phyloP scores from a whole-genome alignment of 768 basidiomycete genomes.

The Suillus plorans region DNA sequence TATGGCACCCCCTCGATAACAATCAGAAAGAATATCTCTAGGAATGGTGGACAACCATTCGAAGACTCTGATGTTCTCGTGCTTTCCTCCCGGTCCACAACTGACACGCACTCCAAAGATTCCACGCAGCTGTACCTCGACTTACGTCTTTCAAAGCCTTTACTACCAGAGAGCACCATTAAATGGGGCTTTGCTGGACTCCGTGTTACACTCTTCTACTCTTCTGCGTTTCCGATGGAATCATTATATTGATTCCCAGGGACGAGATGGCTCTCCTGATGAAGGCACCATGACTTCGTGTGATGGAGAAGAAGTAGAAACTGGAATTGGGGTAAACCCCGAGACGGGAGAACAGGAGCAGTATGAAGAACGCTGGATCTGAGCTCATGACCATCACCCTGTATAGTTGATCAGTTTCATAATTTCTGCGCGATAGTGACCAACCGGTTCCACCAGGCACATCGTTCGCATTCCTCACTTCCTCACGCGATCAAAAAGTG shows the following conservation, averaged over 20 bases:
- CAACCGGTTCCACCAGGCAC: slow-evolving; percentile 9
- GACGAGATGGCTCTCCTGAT: slow-evolving; percentile 10
- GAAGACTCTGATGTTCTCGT: slow-evolving; percentile 30
- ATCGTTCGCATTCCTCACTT: slow-evolving; percentile 19
- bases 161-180: neutral
- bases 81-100: slow-evolving; percentile 26
- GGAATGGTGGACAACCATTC: slow-evolving; percentile 18
- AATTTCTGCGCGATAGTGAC: slow-evolving; percentile 7
- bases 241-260: slow-evolving; percentile 18
- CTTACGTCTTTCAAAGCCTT: slow-evolving; percentile 15
- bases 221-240: slow-evolving; percentile 16
- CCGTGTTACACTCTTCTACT: slow-evolving; percentile 11
- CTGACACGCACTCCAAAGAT: slow-evolving; percentile 13
- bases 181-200: slow-evolving; percentile 18
- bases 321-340: slow-evolving; percentile 13
- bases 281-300: slow-evolving; percentile 14
- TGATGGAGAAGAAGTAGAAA: slow-evolving; percentile 17
- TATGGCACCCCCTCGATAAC: slow-evolving; percentile 21
- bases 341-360: slow-evolving; percentile 14
- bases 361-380: slow-evolving; percentile 25
- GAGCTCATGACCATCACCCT: neutral
- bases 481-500: slow-evolving; percentile 6
- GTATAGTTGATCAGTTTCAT: neutral
- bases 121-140: slow-evolving; percentile 20
- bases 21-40: slow-evolving; percentile 23